A percentile compares a stretch with the other conserved stretches of the same genome.
Conservation (phyloP, 2,329 filamentous ascomycete species). For the Epichloe sylvatica region DNA sequence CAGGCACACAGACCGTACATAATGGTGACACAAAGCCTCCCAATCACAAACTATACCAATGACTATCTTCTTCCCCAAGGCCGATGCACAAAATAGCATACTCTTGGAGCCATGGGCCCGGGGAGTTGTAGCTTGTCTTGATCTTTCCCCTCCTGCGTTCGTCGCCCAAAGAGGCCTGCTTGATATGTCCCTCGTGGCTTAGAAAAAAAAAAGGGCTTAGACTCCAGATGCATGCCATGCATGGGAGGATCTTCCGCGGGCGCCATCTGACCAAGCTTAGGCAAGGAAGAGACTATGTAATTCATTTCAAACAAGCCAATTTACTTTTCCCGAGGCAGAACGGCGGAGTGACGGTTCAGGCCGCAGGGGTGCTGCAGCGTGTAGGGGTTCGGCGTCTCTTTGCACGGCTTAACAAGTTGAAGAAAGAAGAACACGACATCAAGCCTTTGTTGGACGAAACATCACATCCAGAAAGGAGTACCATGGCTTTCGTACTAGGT, state of each 20-base stretch:
- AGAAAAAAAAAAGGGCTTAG: not conserved
- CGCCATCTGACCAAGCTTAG: not conserved
- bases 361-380: not conserved
- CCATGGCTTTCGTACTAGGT: not conserved
- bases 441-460: not conserved
- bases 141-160: not conserved
- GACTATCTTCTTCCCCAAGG: not conserved
- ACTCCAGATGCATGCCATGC: not conserved
- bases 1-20: not conserved
- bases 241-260: not conserved
- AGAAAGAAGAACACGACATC: not conserved
- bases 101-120: not conserved
- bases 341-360: not conserved
- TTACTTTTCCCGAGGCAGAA: not conserved
- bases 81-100: not conserved
- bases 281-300: not conserved
- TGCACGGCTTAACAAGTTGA: no score
- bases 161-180: not conserved
- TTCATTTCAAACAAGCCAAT: not conserved
- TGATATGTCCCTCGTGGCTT: not conserved
- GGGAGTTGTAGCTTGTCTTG: not conserved
- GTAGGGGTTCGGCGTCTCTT: not conserved
- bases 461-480: not conserved
- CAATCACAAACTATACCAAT: not conserved
- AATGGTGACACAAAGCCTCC: not conserved